Base-by-base conservation (phyloP, 495 filamentous ascomycete genomes). In the Usnea hakonensis region DNA sequence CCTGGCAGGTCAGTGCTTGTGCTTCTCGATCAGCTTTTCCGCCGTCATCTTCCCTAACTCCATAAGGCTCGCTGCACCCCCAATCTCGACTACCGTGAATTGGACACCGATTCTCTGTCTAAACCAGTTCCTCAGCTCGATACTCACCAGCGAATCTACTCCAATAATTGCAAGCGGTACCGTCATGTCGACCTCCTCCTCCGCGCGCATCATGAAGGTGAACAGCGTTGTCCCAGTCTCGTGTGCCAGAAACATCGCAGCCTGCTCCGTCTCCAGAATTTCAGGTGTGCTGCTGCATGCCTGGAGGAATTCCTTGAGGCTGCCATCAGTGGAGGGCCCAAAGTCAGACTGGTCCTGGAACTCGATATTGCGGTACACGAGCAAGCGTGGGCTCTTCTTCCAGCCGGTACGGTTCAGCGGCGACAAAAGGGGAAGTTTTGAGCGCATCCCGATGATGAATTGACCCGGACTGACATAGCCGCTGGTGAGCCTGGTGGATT, bases 341-440 rank as follows among this genome's bases (percentile, higher is more conserved):
- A 13, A n/a, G 33, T 16, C 30, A 19, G 8, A 23, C 33, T 43
- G n/a, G 37, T 48, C 48, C 7, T 14, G 8, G 33, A 35, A 21
- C 21, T 60, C 58, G 0, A 21, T 19, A 37, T 76, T 76, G 28
- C 69, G 69, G 37, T 69, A 76, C 10, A 69, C 52, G 1, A 61
- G 1, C 69, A 73, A 68, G 14, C 73, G 68, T 14, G 46, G 23
- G 38, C 73, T 71, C 5, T 62, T 67, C 44, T 63, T 67, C 67
- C 66, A 74, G 9, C 66, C 32, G 6, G 57, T 23, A 7, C 70
- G 67, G 13, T 65, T 69, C 17, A 64, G 17, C 0, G 64, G 62
- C 26, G 57, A 53, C 2, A 17, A 56, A 3, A 71, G 33, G 0
- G 67, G 60, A 0, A 63, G 37, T 1, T 5, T 40, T 52, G 13